Evolutionary conservation across 176 grass and related monocot species (phyloP).

Genomic region (Lolium multiflorum): DNA sequence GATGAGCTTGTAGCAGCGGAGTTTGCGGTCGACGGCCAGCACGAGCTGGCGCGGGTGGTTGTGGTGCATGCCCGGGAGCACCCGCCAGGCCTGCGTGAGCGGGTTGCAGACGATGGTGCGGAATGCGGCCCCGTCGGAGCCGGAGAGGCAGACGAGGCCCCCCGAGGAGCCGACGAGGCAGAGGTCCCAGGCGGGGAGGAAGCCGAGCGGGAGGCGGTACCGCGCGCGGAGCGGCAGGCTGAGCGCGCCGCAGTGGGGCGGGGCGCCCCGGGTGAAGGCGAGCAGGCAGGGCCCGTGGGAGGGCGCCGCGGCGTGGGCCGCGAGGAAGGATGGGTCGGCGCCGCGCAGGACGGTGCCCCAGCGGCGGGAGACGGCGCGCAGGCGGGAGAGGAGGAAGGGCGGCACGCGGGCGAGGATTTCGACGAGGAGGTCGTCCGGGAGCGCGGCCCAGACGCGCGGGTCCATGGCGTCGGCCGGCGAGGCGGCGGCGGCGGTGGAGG

Average conservation of each 20-base stretch:
- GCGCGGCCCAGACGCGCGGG: constrained; percentile 60
- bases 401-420: constrained; percentile 92
- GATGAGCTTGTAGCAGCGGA: constrained; percentile 75
- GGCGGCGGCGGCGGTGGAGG: not conserved
- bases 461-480: constrained; percentile 73
- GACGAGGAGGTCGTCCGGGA: constrained; percentile 82
- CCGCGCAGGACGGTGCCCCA: constrained; percentile 68
- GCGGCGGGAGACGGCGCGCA: constrained; percentile 72
- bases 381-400: constrained; percentile 82
- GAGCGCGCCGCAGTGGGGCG: constrained; percentile 67
- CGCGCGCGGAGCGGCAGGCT: constrained; percentile 81
- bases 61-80: constrained; percentile 79
- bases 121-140: constrained; percentile 71
- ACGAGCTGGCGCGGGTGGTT: constrained; percentile 95
- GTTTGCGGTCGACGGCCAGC: constrained; percentile 58
- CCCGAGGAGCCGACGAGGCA: constrained; percentile 93
- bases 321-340: constrained; percentile 69
- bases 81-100: constrained; percentile 76
- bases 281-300: constrained; percentile 91
- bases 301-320: constrained; percentile 66
- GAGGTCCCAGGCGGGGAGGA: constrained; percentile 90
- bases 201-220: constrained; percentile 74
- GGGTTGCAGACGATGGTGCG: constrained; percentile 88
- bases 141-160: constrained; percentile 90
- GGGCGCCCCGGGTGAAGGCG: constrained; percentile 53